Conservation (phyloP, 2,329 filamentous ascomycete species). For the Rhynchosporium graminicola region DNA sequence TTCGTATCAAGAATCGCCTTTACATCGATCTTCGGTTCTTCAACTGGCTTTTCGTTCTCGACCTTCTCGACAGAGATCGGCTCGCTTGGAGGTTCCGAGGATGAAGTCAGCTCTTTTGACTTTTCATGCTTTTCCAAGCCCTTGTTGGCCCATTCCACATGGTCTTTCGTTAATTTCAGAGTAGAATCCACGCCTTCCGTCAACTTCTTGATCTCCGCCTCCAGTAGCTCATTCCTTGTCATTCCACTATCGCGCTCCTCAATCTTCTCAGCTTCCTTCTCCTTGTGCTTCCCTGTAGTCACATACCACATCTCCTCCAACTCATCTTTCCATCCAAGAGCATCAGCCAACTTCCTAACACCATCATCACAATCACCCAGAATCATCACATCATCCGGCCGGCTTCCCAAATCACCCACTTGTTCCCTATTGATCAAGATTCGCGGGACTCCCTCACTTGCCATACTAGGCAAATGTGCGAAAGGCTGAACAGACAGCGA, state of each 20-base stretch:
- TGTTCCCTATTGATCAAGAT: constrained; percentile 84
- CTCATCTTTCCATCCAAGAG: constrained; percentile 83
- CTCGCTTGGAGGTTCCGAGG: neutral
- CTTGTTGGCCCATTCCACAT: constrained; percentile 36
- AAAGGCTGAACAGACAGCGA: constrained; percentile 89
- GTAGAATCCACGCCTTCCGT: constrained; percentile 42
- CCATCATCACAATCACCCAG: constrained; percentile 83
- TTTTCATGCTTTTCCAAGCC: constrained; percentile 23
- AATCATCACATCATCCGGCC: constrained; percentile 81
- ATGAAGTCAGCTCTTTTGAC: constrained; percentile 14
- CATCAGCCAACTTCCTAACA: constrained; percentile 74
- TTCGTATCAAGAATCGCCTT: constrained; percentile 22
- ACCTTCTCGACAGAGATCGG: constrained; percentile 13
- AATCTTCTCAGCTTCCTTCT: constrained; percentile 41
- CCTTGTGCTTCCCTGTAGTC: constrained; percentile 61
- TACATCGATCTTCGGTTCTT: neutral
- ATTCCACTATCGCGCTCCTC: constrained; percentile 25
- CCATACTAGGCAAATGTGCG: constrained; percentile 71
- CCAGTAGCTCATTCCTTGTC: constrained; percentile 51
- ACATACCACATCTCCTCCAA: constrained; percentile 74
- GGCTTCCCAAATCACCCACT: constrained; percentile 75
- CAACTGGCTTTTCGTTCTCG: constrained; percentile 1
- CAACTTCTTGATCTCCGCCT: constrained; percentile 42
- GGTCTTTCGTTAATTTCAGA: constrained; percentile 39
- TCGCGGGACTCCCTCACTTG: constrained; percentile 64